Conservation (phyloP, 176 grass and related monocot genomes). For the Zizania latifolia region DNA sequence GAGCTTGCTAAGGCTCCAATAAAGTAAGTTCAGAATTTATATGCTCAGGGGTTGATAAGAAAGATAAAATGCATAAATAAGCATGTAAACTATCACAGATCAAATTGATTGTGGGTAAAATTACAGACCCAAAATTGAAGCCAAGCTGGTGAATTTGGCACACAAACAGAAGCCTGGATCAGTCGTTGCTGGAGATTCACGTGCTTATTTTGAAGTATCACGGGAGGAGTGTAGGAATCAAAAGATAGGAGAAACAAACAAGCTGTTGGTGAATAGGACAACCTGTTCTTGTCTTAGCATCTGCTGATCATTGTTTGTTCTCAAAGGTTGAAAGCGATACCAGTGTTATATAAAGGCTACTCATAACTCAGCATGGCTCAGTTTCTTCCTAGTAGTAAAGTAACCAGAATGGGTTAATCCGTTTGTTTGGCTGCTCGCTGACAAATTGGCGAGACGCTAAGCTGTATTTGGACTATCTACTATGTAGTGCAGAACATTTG, state of each 20-base stretch:
- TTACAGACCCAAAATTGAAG: not conserved
- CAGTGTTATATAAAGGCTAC: not conserved
- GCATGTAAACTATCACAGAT: not conserved
- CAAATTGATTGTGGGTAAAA: not conserved
- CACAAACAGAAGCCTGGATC: not conserved
- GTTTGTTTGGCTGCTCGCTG: not conserved
- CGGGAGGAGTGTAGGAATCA: constrained; percentile 2
- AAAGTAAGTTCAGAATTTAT: not conserved
- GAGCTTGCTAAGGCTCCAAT: not conserved
- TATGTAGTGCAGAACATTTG: not conserved
- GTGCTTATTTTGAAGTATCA: constrained; percentile 16
- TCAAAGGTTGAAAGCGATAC: not conserved
- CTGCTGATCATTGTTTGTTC: constrained; percentile 1
- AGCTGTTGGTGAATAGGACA: constrained; percentile 1
- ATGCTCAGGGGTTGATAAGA: not conserved
- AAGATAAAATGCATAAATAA: not conserved
- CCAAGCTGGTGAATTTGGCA: constrained; percentile 1
- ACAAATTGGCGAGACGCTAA: not conserved
- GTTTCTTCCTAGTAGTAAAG: not conserved
- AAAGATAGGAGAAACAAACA: constrained; percentile 4
- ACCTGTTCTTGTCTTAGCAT: constrained; percentile 5
- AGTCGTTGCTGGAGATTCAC: constrained; percentile 29
- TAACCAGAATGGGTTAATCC: not conserved
- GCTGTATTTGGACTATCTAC: constrained; percentile 13
- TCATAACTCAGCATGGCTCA: not conserved